These are phyloP conservation scores for Ogataea paraovalis DNA, from an alignment of 805 yeast genomes.

Conservation along the genomic window DNA sequence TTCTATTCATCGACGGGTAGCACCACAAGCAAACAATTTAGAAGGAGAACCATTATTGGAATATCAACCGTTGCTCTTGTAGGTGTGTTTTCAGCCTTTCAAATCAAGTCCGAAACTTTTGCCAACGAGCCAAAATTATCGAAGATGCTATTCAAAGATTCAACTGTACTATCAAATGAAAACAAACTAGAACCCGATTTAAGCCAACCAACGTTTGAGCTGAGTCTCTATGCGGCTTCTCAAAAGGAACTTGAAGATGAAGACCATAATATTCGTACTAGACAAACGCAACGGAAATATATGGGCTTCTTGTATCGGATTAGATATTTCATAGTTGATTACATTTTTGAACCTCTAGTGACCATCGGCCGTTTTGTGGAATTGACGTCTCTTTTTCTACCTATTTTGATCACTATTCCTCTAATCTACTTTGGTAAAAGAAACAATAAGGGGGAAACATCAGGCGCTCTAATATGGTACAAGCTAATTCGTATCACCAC, in stretches of 20 bases:
- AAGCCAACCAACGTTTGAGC: conserved; percentile 62
- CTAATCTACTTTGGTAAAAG: conserved; percentile 50
- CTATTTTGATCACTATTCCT: conserved; percentile 66
- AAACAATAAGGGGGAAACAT: conserved; percentile 37
- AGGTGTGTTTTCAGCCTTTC: not conserved
- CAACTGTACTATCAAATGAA: conserved; percentile 15
- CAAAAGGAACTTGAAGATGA: conserved; percentile 48
- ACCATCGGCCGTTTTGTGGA: conserved; percentile 70
- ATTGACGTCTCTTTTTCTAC: conserved; percentile 61
- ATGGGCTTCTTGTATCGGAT: conserved; percentile 35
- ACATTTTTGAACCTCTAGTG: conserved; percentile 62
- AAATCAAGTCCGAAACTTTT: conserved; percentile 2
- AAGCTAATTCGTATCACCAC: conserved; percentile 56
- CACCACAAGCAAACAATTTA: not conserved
- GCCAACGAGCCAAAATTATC: conserved; percentile 13
- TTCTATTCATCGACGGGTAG: not conserved
- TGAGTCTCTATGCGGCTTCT: conserved; percentile 59
- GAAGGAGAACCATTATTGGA: conserved; percentile 2
- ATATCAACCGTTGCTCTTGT: conserved; percentile 7
- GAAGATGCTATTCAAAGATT: conserved; percentile 15
- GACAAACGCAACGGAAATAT: conserved; percentile 15
- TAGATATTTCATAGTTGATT: conserved; percentile 46
- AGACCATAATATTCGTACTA: conserved; percentile 31
- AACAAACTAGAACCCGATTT: conserved; percentile 43
- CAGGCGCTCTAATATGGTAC: conserved; percentile 74